Conservation (phyloP, 306 rosid species). For the Elaeagnus macrophylla region DNA sequence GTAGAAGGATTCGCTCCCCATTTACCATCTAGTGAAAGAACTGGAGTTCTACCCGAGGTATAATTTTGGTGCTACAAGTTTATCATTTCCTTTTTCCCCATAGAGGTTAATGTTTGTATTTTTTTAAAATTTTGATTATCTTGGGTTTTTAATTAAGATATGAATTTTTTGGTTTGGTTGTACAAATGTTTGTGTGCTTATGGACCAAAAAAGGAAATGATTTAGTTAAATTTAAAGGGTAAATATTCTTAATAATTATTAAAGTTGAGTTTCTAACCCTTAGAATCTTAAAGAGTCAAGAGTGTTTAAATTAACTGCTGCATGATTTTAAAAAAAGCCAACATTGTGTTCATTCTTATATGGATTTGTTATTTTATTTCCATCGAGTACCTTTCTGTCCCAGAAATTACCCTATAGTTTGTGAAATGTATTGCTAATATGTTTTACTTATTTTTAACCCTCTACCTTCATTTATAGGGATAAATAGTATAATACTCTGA, state of each 20-base stretch:
- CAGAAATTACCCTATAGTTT: no score
- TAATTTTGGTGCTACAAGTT: constrained; percentile 9
- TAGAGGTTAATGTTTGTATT: background rate
- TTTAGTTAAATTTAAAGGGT: background rate
- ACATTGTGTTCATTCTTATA: no score
- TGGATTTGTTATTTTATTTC: no score
- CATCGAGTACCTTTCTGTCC: no score
- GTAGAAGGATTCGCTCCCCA: constrained; percentile 53
- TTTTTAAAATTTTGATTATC: background rate
- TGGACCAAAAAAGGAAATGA: background rate
- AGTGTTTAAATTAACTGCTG: no score
- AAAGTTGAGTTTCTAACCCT: background rate
- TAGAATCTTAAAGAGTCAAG: no score
- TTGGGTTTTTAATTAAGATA: background rate
- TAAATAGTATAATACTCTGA: no score
- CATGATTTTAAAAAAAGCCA: no score
- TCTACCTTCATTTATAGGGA: no score
- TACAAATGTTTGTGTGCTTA: background rate
- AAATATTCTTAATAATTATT: background rate
- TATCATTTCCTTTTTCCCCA: constrained; percentile 1
- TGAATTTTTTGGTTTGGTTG: background rate
- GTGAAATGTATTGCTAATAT: no score
- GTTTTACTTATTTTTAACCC: no score
- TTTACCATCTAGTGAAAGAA: constrained; percentile 55
- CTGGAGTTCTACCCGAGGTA: constrained; percentile 97